A percentile compares a stretch with the other conserved stretches of the same genome.
Evolutionary conservation across 108 stramenopile genomes (phyloP).

Genomic region (Nitzschia inconspicua): DNA sequence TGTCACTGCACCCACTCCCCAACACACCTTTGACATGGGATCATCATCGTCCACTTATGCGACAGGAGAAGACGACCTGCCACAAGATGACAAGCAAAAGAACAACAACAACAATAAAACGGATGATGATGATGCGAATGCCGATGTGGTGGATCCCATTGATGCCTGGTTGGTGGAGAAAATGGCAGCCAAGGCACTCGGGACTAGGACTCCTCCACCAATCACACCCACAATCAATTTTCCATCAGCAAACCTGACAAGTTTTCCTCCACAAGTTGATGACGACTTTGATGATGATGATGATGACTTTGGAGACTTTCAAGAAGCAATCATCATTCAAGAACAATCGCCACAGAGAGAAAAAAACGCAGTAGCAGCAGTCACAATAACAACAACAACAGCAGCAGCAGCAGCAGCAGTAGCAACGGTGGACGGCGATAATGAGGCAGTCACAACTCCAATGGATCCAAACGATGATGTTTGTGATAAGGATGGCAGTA

Average conservation of each 20-base stretch:
- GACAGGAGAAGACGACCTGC: not conserved
- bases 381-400: not conserved
- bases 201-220: not conserved
- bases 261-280: not conserved
- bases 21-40: not conserved
- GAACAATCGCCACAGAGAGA: no score
- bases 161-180: not conserved
- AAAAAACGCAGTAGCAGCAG: not conserved
- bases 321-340: no score
- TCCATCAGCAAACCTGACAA: no score
- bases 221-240: no score
- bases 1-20: slow-evolving; percentile 3
- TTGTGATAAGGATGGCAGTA: no score
- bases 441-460: no score
- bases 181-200: not conserved
- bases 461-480: no score
- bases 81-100: no score
- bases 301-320: slow-evolving; percentile 29
- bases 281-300: not conserved
- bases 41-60: not conserved
- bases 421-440: not conserved
- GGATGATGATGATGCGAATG: not conserved
- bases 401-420: not conserved
- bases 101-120: not conserved
- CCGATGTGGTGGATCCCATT: not conserved